Conservation (phyloP, 169 alveolate genomes). For the Cyclospora cayetanensis region DNA sequence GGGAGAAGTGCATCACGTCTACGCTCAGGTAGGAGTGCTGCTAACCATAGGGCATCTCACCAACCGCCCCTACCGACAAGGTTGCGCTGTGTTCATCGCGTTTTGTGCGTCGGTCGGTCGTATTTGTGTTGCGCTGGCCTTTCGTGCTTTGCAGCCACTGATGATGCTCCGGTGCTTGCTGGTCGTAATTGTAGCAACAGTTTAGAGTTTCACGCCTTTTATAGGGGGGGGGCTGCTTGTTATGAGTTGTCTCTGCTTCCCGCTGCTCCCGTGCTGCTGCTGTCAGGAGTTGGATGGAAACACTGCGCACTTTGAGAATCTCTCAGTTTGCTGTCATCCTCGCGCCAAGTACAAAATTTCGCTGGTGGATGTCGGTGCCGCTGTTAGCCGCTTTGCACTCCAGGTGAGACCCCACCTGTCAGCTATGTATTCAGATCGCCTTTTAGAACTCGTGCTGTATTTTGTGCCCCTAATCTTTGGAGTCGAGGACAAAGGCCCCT, state of each 20-base stretch:
- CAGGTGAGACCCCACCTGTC: too few relatives aligned
- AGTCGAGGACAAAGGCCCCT: too few relatives aligned
- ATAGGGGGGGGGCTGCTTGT: neutral
- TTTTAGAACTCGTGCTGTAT: too few relatives aligned
- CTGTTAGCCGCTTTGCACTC: constrained; percentile 73
- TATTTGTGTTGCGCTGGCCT: neutral
- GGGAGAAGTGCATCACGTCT: constrained; percentile 75
- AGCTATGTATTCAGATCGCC: too few relatives aligned
- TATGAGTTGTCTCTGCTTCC: neutral
- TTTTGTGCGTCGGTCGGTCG: neutral
- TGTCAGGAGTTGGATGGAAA: constrained; percentile 73
- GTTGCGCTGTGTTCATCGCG: neutral
- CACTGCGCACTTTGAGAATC: constrained; percentile 76
- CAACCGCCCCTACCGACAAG: neutral
- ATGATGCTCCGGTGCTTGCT: neutral
- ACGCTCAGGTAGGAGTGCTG: constrained; percentile 69
- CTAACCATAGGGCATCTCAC: neutral
- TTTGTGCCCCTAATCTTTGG: too few relatives aligned
- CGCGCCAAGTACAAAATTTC: constrained; percentile 70
- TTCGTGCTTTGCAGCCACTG: neutral
- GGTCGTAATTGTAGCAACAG: too few relatives aligned
- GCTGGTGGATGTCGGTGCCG: constrained; percentile 75
- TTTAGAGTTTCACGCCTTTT: neutral
- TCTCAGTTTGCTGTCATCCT: constrained; percentile 74
- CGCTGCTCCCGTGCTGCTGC: neutral